Conservation (phyloP, 1,284 basidiomycete species). For the Testicularia cyperi region DNA sequence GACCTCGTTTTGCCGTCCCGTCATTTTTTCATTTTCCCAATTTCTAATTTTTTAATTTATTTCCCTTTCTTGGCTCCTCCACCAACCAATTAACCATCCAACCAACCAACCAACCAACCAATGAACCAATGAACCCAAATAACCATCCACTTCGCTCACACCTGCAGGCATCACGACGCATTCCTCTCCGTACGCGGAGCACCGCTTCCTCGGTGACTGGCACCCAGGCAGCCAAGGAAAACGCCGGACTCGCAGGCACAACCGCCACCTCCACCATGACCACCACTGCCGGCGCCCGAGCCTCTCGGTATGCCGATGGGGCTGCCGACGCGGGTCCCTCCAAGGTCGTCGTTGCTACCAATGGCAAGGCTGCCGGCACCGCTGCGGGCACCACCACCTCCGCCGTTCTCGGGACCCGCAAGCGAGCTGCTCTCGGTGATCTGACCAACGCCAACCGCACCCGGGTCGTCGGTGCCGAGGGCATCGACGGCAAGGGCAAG, state of each 20-base stretch:
- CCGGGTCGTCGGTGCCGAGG: slow-evolving; percentile 15
- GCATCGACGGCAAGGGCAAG: slow-evolving; percentile 36
- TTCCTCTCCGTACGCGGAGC: slow-evolving; percentile 39
- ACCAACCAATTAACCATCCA: too few species aligned
- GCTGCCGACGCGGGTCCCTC: slow-evolving; percentile 37
- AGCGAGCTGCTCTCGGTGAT: slow-evolving; percentile 57
- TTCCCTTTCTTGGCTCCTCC: too few species aligned
- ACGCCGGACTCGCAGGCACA: slow-evolving; percentile 18
- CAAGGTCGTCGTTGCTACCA: slow-evolving; percentile 28
- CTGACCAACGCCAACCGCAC: slow-evolving; percentile 54
- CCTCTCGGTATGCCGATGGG: slow-evolving; percentile 17
- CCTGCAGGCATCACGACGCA: slow-evolving; percentile 31
- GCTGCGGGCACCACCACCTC: slow-evolving; percentile 23
- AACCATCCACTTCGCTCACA: too few species aligned
- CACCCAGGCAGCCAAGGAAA: slow-evolving; percentile 37
- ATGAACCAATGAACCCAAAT: too few species aligned
- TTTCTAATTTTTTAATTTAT: too few species aligned
- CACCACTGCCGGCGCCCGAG: too few species aligned
- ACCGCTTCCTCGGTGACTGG: slow-evolving; percentile 25
- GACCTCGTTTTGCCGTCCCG: background rate
- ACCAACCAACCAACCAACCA: too few species aligned
- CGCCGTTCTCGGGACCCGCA: slow-evolving; percentile 51
- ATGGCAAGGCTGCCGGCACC: slow-evolving; percentile 28
- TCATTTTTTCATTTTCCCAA: too few species aligned
- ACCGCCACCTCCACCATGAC: slow-evolving; percentile 13